Conservation (phyloP, 768 basidiomycete genomes). For the Agrocybe praecox region DNA sequence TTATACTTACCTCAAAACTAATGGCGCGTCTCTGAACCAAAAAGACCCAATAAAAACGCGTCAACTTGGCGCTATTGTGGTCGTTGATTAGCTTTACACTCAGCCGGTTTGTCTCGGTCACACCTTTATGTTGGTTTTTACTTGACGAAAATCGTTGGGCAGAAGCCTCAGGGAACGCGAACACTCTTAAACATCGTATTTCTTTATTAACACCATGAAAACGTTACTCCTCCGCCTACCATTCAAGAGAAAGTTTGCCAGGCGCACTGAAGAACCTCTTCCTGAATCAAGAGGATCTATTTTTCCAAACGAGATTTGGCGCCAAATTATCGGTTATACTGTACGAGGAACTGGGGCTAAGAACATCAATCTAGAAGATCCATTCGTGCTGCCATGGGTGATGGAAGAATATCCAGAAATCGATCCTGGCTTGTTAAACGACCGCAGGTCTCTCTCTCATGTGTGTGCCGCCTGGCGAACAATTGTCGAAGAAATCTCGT, state of each 20-base stretch:
- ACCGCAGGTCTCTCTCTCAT: conserved; percentile 31
- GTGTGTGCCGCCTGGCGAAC: conserved; percentile 41
- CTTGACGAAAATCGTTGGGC: too few relatives aligned
- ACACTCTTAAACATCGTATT: too few relatives aligned
- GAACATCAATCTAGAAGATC: conserved; percentile 36
- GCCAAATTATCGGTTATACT: conserved; percentile 35
- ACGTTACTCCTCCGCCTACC: too few relatives aligned
- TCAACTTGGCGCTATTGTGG: too few relatives aligned
- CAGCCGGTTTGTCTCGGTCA: too few relatives aligned
- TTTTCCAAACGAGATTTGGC: conserved; percentile 32
- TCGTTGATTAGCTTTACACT: too few relatives aligned
- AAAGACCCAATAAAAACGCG: too few relatives aligned
- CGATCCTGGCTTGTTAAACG: conserved; percentile 29
- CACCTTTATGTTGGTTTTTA: too few relatives aligned
- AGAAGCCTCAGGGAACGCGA: too few relatives aligned
- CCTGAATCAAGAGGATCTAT: not conserved
- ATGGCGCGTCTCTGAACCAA: too few relatives aligned
- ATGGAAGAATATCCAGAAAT: conserved; percentile 30
- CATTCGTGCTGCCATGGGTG: conserved; percentile 34
- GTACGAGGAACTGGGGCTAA: conserved; percentile 34
- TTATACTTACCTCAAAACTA: too few relatives aligned
- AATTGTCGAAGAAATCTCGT: conserved; percentile 37
- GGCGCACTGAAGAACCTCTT: not conserved
- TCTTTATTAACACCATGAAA: too few relatives aligned
- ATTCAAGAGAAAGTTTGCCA: not conserved